phyloP scores from a whole-genome alignment of 1,284 basidiomycete species.

The Ceratobasidium sp. region DNA sequence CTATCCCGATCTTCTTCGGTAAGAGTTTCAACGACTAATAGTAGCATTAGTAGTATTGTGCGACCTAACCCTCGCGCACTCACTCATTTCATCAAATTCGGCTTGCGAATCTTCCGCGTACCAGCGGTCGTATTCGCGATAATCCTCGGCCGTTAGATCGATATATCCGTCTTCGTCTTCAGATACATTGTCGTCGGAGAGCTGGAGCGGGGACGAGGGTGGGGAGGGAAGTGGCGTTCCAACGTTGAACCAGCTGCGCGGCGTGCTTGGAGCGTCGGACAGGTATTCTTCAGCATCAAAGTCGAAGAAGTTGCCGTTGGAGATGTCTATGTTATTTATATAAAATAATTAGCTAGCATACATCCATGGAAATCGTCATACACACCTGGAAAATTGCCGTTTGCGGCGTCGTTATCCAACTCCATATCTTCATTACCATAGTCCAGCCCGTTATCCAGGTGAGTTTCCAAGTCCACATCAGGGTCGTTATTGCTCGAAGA shows the following conservation, averaged over 20 bases:
- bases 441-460: too few relatives aligned
- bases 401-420: too few relatives aligned
- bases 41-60: not conserved
- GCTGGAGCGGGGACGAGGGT: not conserved
- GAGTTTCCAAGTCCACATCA: too few relatives aligned
- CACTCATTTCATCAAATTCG: slow-evolving; percentile 16
- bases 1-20: slow-evolving; percentile 25
- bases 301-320: too few relatives aligned
- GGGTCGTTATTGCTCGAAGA: too few relatives aligned
- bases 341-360: too few relatives aligned
- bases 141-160: not conserved
- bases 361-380: too few relatives aligned
- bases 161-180: slow-evolving; percentile 3
- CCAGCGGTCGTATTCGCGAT: slow-evolving; percentile 37
- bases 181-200: not conserved
- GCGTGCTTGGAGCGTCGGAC: too few relatives aligned
- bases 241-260: not conserved
- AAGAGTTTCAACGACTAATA: slow-evolving; percentile 5
- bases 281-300: too few relatives aligned
- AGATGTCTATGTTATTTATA: too few relatives aligned
- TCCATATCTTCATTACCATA: too few relatives aligned
- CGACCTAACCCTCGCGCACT: not conserved
- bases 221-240: slow-evolving; percentile 14
- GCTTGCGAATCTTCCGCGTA: slow-evolving; percentile 14
- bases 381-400: too few relatives aligned